Conservation (phyloP, 306 rosid species). For the Leucaena leucocephala region DNA sequence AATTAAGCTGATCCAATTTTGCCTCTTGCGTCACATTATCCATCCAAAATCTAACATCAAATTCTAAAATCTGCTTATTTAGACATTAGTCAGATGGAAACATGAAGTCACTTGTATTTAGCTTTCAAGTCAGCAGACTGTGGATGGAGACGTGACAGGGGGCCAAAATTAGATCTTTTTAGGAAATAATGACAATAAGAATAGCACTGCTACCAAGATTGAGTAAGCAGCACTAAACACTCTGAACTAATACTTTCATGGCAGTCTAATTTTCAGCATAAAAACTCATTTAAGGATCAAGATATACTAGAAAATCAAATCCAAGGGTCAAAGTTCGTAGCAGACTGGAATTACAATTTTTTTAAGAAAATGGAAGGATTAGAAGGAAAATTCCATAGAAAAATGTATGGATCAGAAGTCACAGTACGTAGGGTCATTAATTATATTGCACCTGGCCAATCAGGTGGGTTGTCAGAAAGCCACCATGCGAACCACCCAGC, state of each 20-base stretch:
- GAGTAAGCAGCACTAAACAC: constrained; percentile 17
- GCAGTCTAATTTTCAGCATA: not conserved
- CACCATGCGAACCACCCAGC: constrained; percentile 96
- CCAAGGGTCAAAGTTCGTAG: constrained; percentile 9
- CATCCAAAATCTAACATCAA: not conserved
- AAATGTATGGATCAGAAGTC: constrained; percentile 13
- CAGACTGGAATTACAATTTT: not conserved
- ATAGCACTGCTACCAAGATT: constrained; percentile 1
- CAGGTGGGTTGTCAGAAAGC: constrained; percentile 95
- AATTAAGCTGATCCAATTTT: no score
- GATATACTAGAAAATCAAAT: constrained; percentile 20
- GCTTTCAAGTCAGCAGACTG: not conserved
- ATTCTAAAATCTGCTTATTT: not conserved
- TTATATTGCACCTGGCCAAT: constrained; percentile 80
- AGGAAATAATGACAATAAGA: not conserved
- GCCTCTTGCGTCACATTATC: not conserved
- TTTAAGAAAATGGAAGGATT: not conserved
- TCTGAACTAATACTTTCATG: not conserved
- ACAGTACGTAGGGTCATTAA: constrained; percentile 14
- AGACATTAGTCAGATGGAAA: not conserved
- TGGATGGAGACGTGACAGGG: not conserved
- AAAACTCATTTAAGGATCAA: not conserved
- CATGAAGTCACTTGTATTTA: not conserved
- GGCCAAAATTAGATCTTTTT: not conserved
- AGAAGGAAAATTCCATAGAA: constrained; percentile 9